Base-by-base conservation (phyloP, 2,329 filamentous ascomycete species). In the Alternaria tenuissima region DNA sequence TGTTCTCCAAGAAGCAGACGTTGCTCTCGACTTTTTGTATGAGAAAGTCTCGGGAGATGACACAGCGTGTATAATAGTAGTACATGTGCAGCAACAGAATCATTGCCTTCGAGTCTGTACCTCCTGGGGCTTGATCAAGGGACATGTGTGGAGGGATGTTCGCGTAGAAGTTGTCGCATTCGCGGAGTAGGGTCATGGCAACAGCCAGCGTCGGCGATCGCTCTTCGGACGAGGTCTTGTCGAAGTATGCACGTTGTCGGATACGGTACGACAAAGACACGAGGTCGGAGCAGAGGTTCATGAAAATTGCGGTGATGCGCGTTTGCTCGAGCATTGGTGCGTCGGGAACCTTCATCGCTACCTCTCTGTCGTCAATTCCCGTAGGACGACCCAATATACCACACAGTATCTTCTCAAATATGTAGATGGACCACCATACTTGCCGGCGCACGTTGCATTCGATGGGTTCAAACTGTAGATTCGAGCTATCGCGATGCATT, bases 401-500 rank as follows among this genome's bases (percentile, higher is more conserved):
- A 44, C 70, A 73, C 42, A 75, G 46, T 32, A 66, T 65, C 39
- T 66, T 68, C 39, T 75, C 72, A 43, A 71, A 71, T 22, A 51
- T 64, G 55, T 73, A 72, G 9, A 75, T 65, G 2, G 65, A 68
- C 68, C 68, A 71, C 70, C 69, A 75, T 5, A 72, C 68, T 43
- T 69, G 63, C 42, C 69, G 61, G 11, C 72, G 64, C 20, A 59
- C 66, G n/a, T 71, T 69, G 18, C 69, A 63, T 51, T 75, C 72
- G 18, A 74, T 64, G 3, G 67, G 61, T n/a, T 79, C 74, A 53
- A 81, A 80, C 2, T 78, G 73, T 34, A 71, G 68, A n/a, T 76
- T 78, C 0, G 76, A 72, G 28, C 72, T 76, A 62, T 81, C 79
- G 32, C 80, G 75, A 61, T 82, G 81, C 78, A 82, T 80, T 4